Base-by-base conservation (phyloP, 108 stramenopile genomes). In the Skeletonema marinoi region DNA sequence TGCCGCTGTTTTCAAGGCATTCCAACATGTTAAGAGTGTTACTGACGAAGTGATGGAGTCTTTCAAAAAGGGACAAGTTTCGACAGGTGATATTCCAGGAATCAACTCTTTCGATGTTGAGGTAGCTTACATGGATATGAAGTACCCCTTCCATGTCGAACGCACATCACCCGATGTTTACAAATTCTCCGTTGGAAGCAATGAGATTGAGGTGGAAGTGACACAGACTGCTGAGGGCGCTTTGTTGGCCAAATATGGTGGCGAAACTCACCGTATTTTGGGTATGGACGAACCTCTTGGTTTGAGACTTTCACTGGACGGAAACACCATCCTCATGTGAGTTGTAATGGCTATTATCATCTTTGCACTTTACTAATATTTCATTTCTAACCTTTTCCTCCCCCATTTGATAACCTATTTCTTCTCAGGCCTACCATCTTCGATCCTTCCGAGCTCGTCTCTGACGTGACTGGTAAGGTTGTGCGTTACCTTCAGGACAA, bases 401-500 rank as follows among this genome's bases (percentile, higher is more conserved):
- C 39, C 14, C 30, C 48, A 39, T 12, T 77, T 59, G 12, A 59
- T 44, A 60, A 3, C 39, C 51, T 39, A 11, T 19, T 39, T 33
- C 35, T 56, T 60, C 73, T 16, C 68, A 95, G 88, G 89, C 97
- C 98, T 44, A 91, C 92, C 73, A 92, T 98, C 73, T 97, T 96
- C 70, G 97, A 99, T 84, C 98, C 98, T 42, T 98, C 97, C 29
- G 97, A 99, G 73, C 83, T 99, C 64, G 90, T 96, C 44, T 90
- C 97, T 41, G 97, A 98, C 87, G 97, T 99, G 32, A 98, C 98
- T 51, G 98, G 98, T 54, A 99, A 99, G 85, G 94, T 99, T 68
- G 98, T 98, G n/a, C 97, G 98, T 12, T 98, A 94, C 87, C 85
- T 99, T 33, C 95, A 97, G 73, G 96, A 97, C 61, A 95, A 91